Conservation (phyloP, 495 filamentous ascomycete species). For the Daldinia loculata region DNA sequence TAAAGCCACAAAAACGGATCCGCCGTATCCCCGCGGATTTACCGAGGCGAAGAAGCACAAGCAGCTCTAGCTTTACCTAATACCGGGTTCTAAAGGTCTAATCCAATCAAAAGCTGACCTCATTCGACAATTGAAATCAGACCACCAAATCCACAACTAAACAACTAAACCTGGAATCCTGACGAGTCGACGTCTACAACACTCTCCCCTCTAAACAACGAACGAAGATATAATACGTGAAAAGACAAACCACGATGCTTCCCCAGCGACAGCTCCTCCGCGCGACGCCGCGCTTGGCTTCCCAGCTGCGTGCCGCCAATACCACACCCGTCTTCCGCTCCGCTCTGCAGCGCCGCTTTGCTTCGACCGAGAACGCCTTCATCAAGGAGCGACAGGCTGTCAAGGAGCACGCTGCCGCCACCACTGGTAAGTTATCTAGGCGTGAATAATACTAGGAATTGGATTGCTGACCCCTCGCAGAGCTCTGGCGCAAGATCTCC, state of each 20-base stretch:
- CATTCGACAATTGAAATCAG: slow-evolving; percentile 44
- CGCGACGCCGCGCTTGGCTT: slow-evolving; percentile 64
- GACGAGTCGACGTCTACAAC: slow-evolving; percentile 14
- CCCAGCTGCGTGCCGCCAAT: slow-evolving; percentile 58
- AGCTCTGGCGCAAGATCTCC: slow-evolving; percentile 92
- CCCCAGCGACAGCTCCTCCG: slow-evolving; percentile 68
- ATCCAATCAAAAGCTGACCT: slow-evolving; percentile 46
- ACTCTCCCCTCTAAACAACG: slow-evolving; percentile 39
- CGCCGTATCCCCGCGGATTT: slow-evolving; percentile 42
- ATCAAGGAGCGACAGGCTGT: slow-evolving; percentile 83
- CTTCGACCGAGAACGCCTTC: slow-evolving; percentile 85
- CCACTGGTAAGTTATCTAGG: slow-evolving; percentile 67
- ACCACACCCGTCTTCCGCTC: slow-evolving; percentile 61
- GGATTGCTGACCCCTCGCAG: slow-evolving; percentile 56
- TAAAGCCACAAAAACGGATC: not conserved
- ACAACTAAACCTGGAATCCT: not conserved
- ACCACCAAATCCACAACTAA: slow-evolving; percentile 22
- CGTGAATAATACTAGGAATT: not conserved
- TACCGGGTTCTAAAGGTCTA: not conserved
- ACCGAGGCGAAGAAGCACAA: slow-evolving; percentile 32
- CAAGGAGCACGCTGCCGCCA: slow-evolving; percentile 84
- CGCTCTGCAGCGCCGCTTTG: slow-evolving; percentile 72
- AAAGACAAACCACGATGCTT: slow-evolving; percentile 60
- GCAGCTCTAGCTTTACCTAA: slow-evolving; percentile 15
- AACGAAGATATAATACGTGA: too few relatives aligned